These are phyloP conservation scores for Naganishia antarctica DNA, from an alignment of 768 basidiomycete genomes.

Conservation along the genomic window DNA sequence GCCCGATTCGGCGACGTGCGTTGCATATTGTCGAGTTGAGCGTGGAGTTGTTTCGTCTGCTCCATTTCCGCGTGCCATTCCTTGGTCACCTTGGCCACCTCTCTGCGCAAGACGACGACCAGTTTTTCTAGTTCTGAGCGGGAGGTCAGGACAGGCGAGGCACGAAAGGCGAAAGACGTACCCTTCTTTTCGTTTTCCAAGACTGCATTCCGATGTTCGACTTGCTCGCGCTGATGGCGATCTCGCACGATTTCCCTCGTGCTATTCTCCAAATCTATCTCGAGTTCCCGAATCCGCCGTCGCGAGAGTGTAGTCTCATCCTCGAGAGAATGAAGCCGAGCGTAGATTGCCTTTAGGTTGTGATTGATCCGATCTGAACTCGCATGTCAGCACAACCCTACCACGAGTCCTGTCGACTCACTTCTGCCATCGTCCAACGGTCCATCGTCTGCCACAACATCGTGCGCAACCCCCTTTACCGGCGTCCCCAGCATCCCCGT, in stretches of 20 bases:
- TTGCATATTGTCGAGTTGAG: slow-evolving; percentile 35
- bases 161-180: background rate
- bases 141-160: background rate
- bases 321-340: slow-evolving; percentile 54
- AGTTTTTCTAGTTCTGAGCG: slow-evolving; percentile 3
- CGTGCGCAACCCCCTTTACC: slow-evolving; percentile 39
- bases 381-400: slow-evolving; percentile 35
- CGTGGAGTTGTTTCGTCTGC: slow-evolving; percentile 59
- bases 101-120: slow-evolving; percentile 16
- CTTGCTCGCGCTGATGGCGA: background rate
- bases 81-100: slow-evolving; percentile 5
- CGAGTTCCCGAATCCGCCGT: slow-evolving; percentile 76
- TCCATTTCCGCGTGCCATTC: slow-evolving; percentile 58
- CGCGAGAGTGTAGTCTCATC: slow-evolving; percentile 76
- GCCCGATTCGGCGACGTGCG: slow-evolving; percentile 18
- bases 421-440: slow-evolving; percentile 35
- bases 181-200: slow-evolving; percentile 18
- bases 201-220: slow-evolving; percentile 3
- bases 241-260: background rate
- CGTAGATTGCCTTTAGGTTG: slow-evolving; percentile 2
- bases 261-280: slow-evolving; percentile 66
- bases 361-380: slow-evolving; percentile 30
- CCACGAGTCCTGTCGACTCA: slow-evolving; percentile 29
- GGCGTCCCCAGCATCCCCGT: slow-evolving; percentile 46
- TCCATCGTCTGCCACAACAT: slow-evolving; percentile 37